phyloP scores from a whole-genome alignment of 2,329 filamentous ascomycete species.

The Ophiostoma angusticollis region DNA sequence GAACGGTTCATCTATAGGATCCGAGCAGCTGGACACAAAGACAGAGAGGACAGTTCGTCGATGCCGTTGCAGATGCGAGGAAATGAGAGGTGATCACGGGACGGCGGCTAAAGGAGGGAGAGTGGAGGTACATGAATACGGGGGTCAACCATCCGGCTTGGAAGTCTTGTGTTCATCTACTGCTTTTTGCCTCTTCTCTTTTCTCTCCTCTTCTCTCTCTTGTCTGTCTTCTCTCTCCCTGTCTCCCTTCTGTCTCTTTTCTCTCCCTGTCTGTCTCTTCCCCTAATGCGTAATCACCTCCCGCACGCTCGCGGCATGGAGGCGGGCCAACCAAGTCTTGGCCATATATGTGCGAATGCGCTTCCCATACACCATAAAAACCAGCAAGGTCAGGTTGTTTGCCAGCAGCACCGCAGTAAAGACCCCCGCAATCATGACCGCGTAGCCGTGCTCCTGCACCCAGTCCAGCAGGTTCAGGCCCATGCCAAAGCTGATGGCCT shows the following conservation, averaged over 20 bases:
- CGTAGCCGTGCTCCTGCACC: conserved; percentile 35
- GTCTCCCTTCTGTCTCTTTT: background rate
- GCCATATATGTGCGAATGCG: conserved; percentile 32
- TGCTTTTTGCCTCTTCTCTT: background rate
- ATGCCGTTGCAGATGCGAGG: too few species aligned
- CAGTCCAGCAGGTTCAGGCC: conserved; percentile 37
- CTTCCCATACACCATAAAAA: conserved; percentile 40
- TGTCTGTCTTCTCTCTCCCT: too few species aligned
- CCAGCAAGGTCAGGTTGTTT: conserved; percentile 34
- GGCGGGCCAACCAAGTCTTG: conserved; percentile 32
- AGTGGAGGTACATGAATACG: background rate
- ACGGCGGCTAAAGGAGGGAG: too few species aligned
- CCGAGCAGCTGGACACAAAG: too few species aligned
- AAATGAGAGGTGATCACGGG: too few species aligned
- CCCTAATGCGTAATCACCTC: conserved; percentile 20
- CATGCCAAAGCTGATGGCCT: conserved; percentile 41
- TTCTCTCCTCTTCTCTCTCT: background rate
- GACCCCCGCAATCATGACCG: conserved; percentile 36
- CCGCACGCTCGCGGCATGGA: conserved; percentile 26
- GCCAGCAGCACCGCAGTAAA: conserved; percentile 34
- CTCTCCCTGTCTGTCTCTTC: background rate
- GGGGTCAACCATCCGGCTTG: too few species aligned
- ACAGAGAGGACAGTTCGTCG: too few species aligned
- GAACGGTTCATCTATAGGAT: too few species aligned
- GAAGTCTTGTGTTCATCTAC: background rate